Evolutionary conservation across 768 basidiomycete species (phyloP).

Genomic region (Russula abietina): DNA sequence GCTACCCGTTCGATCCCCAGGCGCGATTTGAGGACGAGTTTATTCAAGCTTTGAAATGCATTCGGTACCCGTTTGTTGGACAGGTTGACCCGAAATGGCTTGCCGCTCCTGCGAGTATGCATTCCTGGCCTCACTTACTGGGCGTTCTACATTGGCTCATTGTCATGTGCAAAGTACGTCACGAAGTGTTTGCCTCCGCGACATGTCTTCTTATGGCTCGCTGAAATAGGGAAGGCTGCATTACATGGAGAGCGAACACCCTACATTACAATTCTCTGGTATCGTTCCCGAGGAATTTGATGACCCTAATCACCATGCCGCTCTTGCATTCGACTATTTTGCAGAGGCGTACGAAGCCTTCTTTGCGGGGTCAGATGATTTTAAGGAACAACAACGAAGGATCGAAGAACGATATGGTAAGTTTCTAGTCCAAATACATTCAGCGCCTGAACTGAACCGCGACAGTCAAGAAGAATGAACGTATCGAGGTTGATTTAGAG

Average conservation of each 20-base stretch:
- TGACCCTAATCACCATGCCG: constrained; percentile 64
- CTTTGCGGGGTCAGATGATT: constrained; percentile 61
- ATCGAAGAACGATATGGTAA: constrained; percentile 75
- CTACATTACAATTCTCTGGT: constrained; percentile 57
- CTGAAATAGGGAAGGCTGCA: constrained; percentile 30
- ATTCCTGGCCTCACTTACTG: constrained; percentile 86
- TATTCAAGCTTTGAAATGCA: constrained; percentile 61
- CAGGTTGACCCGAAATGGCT: constrained; percentile 82
- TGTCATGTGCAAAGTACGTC: constrained; percentile 71
- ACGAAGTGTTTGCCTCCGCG: not conserved
- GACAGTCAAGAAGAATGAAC: constrained; percentile 65
- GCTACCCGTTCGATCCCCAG: constrained; percentile 49
- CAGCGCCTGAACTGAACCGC: not conserved
- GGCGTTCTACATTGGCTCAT: constrained; percentile 93
- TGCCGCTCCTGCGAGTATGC: constrained; percentile 80
- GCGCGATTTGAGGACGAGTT: constrained; percentile 78
- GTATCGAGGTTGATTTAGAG: constrained; percentile 58
- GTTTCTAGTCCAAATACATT: constrained; percentile 20
- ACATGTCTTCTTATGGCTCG: not conserved
- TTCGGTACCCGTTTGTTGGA: constrained; percentile 76
- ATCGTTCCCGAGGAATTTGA: constrained; percentile 71
- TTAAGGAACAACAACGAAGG: constrained; percentile 60
- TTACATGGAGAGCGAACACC: constrained; percentile 58
- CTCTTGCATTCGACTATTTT: constrained; percentile 72
- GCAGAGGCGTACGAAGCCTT: constrained; percentile 62